A percentile compares a stretch with the other conserved stretches of the same genome.
phyloP scores from a whole-genome alignment of 257 asterid genomes.

The Handroanthus guayacan region DNA sequence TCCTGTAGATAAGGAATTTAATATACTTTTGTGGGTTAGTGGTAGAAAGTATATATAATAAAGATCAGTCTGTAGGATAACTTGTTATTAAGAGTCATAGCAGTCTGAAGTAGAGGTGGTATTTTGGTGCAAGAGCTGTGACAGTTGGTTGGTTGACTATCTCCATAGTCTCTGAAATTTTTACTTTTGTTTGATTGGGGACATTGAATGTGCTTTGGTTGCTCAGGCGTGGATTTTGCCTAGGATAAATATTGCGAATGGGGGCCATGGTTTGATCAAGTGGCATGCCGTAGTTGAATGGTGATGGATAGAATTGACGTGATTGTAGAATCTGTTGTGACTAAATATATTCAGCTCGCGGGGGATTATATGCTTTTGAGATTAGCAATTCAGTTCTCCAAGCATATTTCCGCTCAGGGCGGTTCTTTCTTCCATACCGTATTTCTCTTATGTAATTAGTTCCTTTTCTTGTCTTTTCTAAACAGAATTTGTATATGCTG shows the following conservation, averaged over 20 bases:
- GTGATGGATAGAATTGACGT: slow-evolving; percentile 32
- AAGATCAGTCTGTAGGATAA: slow-evolving; percentile 44
- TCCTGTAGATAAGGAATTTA: slow-evolving; percentile 55
- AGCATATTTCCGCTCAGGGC: slow-evolving; percentile 9
- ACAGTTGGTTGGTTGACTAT: slow-evolving; percentile 50
- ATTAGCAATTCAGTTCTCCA: slow-evolving; percentile 27
- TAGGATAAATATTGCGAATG: slow-evolving; percentile 31
- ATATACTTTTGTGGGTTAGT: slow-evolving; percentile 40
- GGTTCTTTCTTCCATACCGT: slow-evolving; percentile 32
- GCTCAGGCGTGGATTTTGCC: slow-evolving; percentile 31
- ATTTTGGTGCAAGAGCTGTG: slow-evolving; percentile 45
- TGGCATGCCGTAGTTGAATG: slow-evolving; percentile 25
- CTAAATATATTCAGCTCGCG: slow-evolving; percentile 30
- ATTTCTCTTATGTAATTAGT: slow-evolving; percentile 24
- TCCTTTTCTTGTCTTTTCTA: neutral
- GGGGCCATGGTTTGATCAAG: slow-evolving; percentile 34
- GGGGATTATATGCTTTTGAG: slow-evolving; percentile 32
- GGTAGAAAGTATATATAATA: slow-evolving; percentile 55
- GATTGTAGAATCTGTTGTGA: slow-evolving; percentile 17
- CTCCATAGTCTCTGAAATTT: slow-evolving; percentile 38
- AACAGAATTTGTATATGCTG: slow-evolving; percentile 50
- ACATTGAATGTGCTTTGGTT: slow-evolving; percentile 28
- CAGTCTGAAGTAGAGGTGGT: slow-evolving; percentile 36
- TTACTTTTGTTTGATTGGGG: slow-evolving; percentile 32
- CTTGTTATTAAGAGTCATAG: slow-evolving; percentile 37